phyloP scores from a whole-genome alignment of 768 basidiomycete species.

The Austroboletus eburneus region DNA sequence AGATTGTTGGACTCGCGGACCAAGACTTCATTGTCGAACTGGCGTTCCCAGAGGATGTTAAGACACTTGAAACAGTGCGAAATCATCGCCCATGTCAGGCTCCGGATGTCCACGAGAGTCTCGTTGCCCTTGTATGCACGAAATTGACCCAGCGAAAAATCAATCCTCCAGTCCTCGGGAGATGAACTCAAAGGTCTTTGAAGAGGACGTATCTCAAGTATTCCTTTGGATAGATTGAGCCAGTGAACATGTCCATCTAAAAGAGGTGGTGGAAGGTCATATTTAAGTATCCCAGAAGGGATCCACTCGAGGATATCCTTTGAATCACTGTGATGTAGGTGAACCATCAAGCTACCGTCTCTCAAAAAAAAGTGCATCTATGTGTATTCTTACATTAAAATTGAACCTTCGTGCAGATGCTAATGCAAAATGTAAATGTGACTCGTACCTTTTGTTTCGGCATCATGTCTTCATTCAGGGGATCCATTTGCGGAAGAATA shows the following conservation, averaged over 20 bases:
- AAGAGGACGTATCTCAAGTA: constrained; percentile 25
- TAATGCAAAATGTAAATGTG: neutral
- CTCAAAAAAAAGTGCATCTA: constrained; percentile 20
- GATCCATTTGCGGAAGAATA: neutral
- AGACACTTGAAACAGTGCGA: constrained; percentile 12
- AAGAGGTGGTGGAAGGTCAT: constrained; percentile 20
- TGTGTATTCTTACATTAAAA: no score
- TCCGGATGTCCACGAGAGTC: constrained; percentile 23
- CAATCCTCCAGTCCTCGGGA: constrained; percentile 20
- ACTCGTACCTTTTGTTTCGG: neutral
- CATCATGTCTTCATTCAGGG: neutral
- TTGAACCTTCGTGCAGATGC: neutral
- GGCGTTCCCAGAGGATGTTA: neutral
- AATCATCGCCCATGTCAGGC: constrained; percentile 22
- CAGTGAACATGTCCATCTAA: constrained; percentile 23
- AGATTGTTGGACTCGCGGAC: constrained; percentile 5
- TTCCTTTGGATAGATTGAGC: constrained; percentile 16
- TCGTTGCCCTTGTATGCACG: neutral
- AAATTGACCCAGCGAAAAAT: constrained; percentile 1
- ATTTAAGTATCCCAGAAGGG: constrained; percentile 11
- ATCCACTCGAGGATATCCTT: constrained; percentile 14
- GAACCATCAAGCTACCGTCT: constrained; percentile 7
- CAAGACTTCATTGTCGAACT: no score
- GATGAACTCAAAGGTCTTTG: constrained; percentile 16
- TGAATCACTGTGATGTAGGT: neutral